Evolutionary conservation across 768 basidiomycete genomes (phyloP), one percentile per base, ranked within the genome.

Genomic region (Suillus brevipes): DNA sequence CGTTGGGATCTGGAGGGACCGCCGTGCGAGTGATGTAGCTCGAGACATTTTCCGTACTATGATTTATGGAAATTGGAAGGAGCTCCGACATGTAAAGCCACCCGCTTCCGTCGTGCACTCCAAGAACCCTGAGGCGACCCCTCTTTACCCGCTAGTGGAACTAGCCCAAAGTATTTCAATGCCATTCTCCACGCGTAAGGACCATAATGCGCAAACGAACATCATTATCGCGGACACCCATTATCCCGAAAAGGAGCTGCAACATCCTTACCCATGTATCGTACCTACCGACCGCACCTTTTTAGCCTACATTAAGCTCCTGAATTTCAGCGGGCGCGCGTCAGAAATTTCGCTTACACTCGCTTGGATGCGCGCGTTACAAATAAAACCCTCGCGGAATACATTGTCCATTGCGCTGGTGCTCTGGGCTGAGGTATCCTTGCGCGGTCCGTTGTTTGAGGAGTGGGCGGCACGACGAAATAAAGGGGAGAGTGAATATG

Each of bases 321-420:
- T 92, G 8, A 89, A 87, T 1, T 72, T 83, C 5, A 79, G 80
- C 38, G 76, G 78, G 1, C 78, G 79, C 2, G 80, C 84, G 10
- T 71, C 76, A 0, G 89, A 93, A 74, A 88, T 95, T 36, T 88
- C 92, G 0, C 80, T 84, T 14, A 80, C 80, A 14, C 74, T 95
- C 1, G 85, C 84, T 23, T 94, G 94, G 91, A 93, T 92, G 91
- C 82, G 83, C 8, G 80, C 78, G 18, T 68, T 92, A 45, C 74
- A 74, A 0, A 76, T 94, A 13, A 45, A 60, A 50, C 91, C 92
- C 1, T 78, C 79, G n/a, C 74, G 71, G 34, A 75, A 79, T 47
- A 89, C 89, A 18, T 74, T 95, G 14, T 83, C 87, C 2, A 71
- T 87, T 0, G 85, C 87, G 25, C 71, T 95, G 59, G 85, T 87